These are phyloP conservation scores for Bothriochloa decipiens DNA, from an alignment of 176 grass and related monocot species.

Conservation along the genomic window DNA sequence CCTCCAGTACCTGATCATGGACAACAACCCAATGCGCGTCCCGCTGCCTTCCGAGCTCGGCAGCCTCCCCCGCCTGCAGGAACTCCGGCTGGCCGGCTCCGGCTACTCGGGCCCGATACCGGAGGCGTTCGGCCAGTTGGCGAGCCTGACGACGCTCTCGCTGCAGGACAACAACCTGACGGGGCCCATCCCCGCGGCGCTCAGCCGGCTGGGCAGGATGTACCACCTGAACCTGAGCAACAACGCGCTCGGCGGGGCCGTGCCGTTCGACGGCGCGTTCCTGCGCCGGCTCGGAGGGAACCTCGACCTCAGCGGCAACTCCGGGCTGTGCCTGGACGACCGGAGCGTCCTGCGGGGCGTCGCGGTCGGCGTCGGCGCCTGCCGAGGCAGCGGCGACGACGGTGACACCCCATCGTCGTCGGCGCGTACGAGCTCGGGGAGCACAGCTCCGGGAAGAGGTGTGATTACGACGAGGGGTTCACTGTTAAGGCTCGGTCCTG, in stretches of 20 bases:
- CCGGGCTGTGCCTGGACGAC: constrained; percentile 73
- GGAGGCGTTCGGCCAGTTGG: constrained; percentile 56
- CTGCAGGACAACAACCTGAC: constrained; percentile 86
- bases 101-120: constrained; percentile 83
- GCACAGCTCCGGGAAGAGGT: neutral
- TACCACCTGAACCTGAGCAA: constrained; percentile 98
- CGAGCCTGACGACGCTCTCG: constrained; percentile 77
- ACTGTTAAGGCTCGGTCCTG: constrained; percentile 2
- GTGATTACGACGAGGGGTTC: neutral
- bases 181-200: constrained; percentile 68
- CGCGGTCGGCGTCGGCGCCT: constrained; percentile 52
- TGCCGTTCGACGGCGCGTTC: constrained; percentile 81
- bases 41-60: constrained; percentile 67
- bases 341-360: constrained; percentile 44
- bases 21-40: constrained; percentile 72
- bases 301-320: constrained; percentile 87
- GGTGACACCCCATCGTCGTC: constrained; percentile 18
- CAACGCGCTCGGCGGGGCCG: constrained; percentile 78
- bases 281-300: constrained; percentile 73
- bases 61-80: constrained; percentile 60
- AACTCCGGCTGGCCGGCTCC: constrained; percentile 79
- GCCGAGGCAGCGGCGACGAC: constrained; percentile 30
- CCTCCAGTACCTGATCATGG: constrained; percentile 96
- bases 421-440: neutral
- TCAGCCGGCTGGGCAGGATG: constrained; percentile 68